phyloP scores from a whole-genome alignment of 139 green algal species.

The Chlorella sp. region DNA sequence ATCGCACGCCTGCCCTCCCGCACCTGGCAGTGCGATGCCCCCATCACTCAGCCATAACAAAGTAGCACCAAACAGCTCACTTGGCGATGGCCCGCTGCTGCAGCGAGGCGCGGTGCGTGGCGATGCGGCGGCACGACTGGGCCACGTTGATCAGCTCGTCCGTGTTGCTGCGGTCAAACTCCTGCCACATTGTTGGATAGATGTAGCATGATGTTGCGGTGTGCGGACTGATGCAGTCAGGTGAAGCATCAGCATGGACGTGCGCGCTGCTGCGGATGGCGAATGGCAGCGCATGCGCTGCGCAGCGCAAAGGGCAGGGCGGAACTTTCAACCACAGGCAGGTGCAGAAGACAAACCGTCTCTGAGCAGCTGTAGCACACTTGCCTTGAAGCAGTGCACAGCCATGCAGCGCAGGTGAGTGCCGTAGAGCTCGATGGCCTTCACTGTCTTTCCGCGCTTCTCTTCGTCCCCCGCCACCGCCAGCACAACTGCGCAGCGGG shows the following conservation, averaged over 20 bases:
- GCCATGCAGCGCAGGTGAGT: constrained; percentile 15
- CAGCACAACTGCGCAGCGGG: not conserved
- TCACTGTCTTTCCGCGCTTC: not conserved
- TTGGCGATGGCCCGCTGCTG: not conserved
- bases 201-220: no score
- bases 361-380: no score
- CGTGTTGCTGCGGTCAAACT: constrained; percentile 1
- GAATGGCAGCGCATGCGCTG: no score
- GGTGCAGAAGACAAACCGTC: no score
- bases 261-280: no score
- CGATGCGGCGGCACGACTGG: constrained; percentile 16
- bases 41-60: no score
- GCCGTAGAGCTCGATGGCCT: not conserved
- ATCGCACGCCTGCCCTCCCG: no score
- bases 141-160: constrained; percentile 26
- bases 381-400: constrained; percentile 5
- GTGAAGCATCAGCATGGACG: not conserved
- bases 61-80: no score
- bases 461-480: not conserved
- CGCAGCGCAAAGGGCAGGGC: no score
- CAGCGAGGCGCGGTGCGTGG: constrained; percentile 7
- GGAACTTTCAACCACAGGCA: no score
- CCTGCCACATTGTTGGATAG: not conserved
- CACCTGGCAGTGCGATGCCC: no score
- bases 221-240: no score